Evolutionary conservation across 2,329 filamentous ascomycete species (phyloP).

Genomic region (Ceratocystis destructans): DNA sequence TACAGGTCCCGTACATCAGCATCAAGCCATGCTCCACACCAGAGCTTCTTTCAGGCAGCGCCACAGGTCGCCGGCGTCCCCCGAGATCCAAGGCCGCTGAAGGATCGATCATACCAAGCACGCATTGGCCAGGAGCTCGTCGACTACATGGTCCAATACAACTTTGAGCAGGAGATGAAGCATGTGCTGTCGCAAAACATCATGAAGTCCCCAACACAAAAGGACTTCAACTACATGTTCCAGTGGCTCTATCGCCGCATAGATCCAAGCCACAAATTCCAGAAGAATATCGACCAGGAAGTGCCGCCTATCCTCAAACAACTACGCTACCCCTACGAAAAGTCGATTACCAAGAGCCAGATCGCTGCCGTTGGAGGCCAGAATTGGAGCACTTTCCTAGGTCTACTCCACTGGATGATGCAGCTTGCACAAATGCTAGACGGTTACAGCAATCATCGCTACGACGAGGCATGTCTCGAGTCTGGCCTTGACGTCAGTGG

Average conservation of each 20-base stretch:
- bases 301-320: slow-evolving; percentile 87
- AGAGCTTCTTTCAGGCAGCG: slow-evolving; percentile 89
- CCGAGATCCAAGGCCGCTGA: slow-evolving; percentile 72
- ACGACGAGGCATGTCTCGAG: slow-evolving; percentile 82
- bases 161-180: slow-evolving; percentile 97
- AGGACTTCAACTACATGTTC: slow-evolving; percentile 96
- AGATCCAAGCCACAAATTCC: slow-evolving; percentile 83
- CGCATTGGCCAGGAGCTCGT: slow-evolving; percentile 78
- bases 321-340: slow-evolving; percentile 85
- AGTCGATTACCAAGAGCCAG: slow-evolving; percentile 91
- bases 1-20: slow-evolving; percentile 56
- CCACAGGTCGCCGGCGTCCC: slow-evolving; percentile 71
- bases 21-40: slow-evolving; percentile 55
- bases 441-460: slow-evolving; percentile 60
- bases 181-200: slow-evolving; percentile 82
- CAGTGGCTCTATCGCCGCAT: slow-evolving; percentile 96
- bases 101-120: slow-evolving; percentile 64
- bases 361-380: slow-evolving; percentile 89
- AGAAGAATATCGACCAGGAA: slow-evolving; percentile 90
- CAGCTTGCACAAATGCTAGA: slow-evolving; percentile 91
- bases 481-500: slow-evolving; percentile 75
- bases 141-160: slow-evolving; percentile 83
- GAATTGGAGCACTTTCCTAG: slow-evolving; percentile 92
- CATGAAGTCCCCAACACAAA: slow-evolving; percentile 87
- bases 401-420: slow-evolving; percentile 98